Evolutionary conservation across 495 filamentous ascomycete genomes (phyloP).

Genomic region (Hypoxylon rickii): DNA sequence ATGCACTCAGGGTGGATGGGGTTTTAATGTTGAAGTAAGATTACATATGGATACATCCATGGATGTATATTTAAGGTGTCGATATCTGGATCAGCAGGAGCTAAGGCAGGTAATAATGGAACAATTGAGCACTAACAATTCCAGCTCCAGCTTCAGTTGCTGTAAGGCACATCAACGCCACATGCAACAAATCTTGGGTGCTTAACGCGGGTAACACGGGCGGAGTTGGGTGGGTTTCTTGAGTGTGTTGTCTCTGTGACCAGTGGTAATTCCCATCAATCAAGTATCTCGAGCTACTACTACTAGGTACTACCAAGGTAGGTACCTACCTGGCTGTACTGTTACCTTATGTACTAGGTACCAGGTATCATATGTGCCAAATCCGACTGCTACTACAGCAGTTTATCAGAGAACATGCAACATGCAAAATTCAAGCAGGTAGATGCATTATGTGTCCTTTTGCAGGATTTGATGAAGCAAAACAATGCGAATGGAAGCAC

Average conservation of each 20-base stretch:
- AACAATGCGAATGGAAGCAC: conserved; percentile 19
- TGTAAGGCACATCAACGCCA: conserved; percentile 6
- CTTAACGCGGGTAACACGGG: conserved; percentile 1
- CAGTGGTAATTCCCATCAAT: neutral
- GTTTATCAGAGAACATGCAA: too few relatives aligned
- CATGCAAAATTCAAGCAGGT: too few relatives aligned
- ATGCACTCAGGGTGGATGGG: too few relatives aligned
- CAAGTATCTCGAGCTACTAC: too few relatives aligned
- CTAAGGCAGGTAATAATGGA: conserved; percentile 1
- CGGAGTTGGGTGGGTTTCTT: neutral
- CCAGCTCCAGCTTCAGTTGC: too few relatives aligned
- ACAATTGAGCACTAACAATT: neutral
- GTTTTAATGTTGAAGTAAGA: too few relatives aligned
- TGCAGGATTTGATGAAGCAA: conserved; percentile 5
- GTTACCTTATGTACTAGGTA: too few relatives aligned
- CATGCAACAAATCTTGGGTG: neutral
- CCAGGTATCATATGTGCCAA: too few relatives aligned
- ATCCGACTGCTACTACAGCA: too few relatives aligned
- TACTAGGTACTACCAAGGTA: too few relatives aligned
- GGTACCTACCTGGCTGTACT: too few relatives aligned
- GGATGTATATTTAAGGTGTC: neutral
- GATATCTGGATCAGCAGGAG: neutral
- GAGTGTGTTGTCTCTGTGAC: conserved; percentile 5
- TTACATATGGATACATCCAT: too few relatives aligned
- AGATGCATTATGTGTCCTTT: conserved; percentile 18